Evolutionary conservation across 164 flowering plant species (phyloP), one percentile per base, ranked within the genome.

Genomic region (Nelumbo lutea): DNA sequence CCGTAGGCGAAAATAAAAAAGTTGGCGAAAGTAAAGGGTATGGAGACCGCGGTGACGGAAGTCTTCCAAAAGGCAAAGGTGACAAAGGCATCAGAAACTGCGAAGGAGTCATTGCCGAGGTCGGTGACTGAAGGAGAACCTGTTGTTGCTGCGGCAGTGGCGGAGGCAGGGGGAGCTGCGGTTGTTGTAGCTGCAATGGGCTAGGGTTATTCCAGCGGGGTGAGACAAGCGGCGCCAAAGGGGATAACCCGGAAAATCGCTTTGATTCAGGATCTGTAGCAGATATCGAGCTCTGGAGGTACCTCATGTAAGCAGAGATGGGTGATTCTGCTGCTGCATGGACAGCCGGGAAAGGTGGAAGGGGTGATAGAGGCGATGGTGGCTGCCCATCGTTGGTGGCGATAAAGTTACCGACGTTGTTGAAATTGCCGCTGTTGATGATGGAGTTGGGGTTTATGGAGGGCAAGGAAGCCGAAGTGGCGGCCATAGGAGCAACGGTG

Each of bases 281-380:
- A 14, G 72, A n/a, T 55, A 66, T 39, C 0, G 92, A 74, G 72
- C 65, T 64, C 45, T 85, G 90, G 8, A 90, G 83, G 75, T 79
- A 86, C 41, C 91, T 79, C 93, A 94, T 84, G 83, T 94, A 91
- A 38, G 97, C 93, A 1, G 98, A 86, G 74, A 94, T 86, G 7
- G 98, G 98, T 4, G 97, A 91, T 56, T 94, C 98, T 2, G 96
- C 98, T 39, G 97, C 86, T 7, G 84, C 83, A 68, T 84, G 88
- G 42, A 88, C 94, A 0, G 89, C 42, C 42, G 98, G 98, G 15
- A 94, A 80, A 1, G 98, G 96, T 4, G 98, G 98, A 1, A 94
- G 88, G 0, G 98, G 97, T 7, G 96, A 90, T 0, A 83, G 69
- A 9, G 93, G 94, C 10, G 76, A 5, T 1, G 43, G 11, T 58